Base-by-base conservation (phyloP, 805 yeast genomes). In the Maudiozyma serrabonitensis region DNA sequence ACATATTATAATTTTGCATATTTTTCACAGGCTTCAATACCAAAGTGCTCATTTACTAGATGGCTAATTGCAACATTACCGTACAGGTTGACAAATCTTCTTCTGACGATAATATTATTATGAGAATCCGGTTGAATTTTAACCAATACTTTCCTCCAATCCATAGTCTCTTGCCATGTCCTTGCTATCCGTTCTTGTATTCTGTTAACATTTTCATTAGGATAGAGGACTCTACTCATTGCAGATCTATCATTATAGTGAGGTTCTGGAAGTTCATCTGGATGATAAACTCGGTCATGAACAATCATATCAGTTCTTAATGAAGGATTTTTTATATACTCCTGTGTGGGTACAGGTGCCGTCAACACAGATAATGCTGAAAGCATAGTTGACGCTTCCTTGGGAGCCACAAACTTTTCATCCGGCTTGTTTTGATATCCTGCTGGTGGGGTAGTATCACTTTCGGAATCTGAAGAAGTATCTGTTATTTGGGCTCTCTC, bases 61-160 rank as follows among this genome's bases (percentile, higher is more conserved):
- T 91, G 96, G 42, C 82, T 84, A n/a, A 91, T 74, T 0, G 88
- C 95, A 0, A 86, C 87, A 93, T 96, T 88, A 1, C 99, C 99
- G 67, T 84, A 90, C 0, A 96, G 93, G 67, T 91, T 91, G 4
- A 52, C 50, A 71, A 86, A 91, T 51, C 85, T 69, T 56, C 98
- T 74, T 53, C 98, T 72, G 1, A 90, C 97, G 23, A 86, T 74
- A 38, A 91, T 88, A 60, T 89, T 90, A 61, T 90, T 90, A 62
- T 90, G 98, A 0, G 98, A 95, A 64, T 90, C 98, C 0, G 96
- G 96, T 54, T 80, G 77, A 54, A 90, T 69, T 45, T 79, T 78
- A 1, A 89, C 95, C 21, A 91, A 67, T 1, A 91, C 95, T 66
- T 90, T 90, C 39, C 96, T 70, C 98, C 98, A 90, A 15, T 76